A percentile compares a stretch with the other conserved stretches of the same genome.
These are phyloP conservation scores for Tuber borchii DNA, from an alignment of 495 filamentous ascomycete species.

Conservation along the genomic window DNA sequence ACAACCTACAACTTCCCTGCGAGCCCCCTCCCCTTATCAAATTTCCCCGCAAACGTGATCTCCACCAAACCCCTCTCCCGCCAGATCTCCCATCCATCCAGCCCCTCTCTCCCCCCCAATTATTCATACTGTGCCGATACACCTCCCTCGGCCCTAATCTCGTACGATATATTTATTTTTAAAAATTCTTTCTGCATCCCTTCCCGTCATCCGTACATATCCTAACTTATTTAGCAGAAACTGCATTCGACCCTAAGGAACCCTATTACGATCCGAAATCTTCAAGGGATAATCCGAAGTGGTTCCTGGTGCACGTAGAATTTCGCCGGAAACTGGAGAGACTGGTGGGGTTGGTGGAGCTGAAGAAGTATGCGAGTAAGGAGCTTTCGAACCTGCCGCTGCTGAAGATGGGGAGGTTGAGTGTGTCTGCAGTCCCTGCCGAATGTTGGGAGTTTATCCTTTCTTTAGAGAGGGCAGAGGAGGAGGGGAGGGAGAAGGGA, in stretches of 20 bases:
- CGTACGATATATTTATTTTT: not conserved
- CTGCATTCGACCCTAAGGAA: conserved; percentile 66
- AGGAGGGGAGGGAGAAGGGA: not conserved
- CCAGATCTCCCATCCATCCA: conserved; percentile 1
- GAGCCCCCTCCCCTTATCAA: conserved; percentile 5
- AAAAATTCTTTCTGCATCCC: not conserved
- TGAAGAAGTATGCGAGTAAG: conserved; percentile 59
- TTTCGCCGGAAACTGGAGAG: conserved; percentile 73
- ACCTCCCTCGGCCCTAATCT: not conserved
- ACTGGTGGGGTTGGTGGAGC: conserved; percentile 64
- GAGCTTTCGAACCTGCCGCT: conserved; percentile 75
- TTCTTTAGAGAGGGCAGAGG: conserved; percentile 45
- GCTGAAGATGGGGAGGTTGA: conserved; percentile 70
- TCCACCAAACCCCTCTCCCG: not conserved
- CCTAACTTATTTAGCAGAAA: conserved; percentile 51
- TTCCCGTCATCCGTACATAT: conserved; percentile 7
- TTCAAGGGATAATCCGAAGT: conserved; percentile 70
- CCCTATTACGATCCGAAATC: conserved; percentile 79
- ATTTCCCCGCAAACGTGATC: conserved; percentile 6
- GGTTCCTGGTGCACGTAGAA: conserved; percentile 80
- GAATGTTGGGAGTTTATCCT: conserved; percentile 78
- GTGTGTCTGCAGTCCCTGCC: conserved; percentile 68
- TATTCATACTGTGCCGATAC: not conserved
- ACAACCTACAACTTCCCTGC: not conserved
- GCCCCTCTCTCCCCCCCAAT: not conserved